These are phyloP conservation scores for Arachnomyces sp. DNA, from an alignment of 2,329 filamentous ascomycete species.

Conservation along the genomic window DNA sequence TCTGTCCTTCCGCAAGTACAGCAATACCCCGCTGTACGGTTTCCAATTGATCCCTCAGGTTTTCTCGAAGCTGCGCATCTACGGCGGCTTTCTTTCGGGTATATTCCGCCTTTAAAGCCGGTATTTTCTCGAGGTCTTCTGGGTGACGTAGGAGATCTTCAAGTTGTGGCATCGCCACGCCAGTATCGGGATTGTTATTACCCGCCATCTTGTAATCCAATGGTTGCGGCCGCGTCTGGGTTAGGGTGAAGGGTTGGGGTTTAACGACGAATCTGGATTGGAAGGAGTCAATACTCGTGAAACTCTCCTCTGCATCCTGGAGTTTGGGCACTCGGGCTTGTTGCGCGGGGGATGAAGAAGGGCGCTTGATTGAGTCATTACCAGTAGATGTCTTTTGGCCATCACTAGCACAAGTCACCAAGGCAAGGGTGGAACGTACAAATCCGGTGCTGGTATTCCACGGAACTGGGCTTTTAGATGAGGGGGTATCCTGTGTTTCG, in stretches of 20 bases:
- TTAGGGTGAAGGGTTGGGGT: conserved; percentile 7
- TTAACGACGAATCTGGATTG: conserved; percentile 8
- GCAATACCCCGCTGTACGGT: conserved; percentile 89
- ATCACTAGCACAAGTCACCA: too few relatives aligned
- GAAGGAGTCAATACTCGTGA: too few relatives aligned
- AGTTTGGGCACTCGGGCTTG: too few relatives aligned
- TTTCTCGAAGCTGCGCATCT: conserved; percentile 80
- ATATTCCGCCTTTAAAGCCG: conserved; percentile 82
- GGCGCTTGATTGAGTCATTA: too few relatives aligned
- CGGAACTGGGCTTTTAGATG: too few relatives aligned
- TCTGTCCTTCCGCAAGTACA: conserved; percentile 80
- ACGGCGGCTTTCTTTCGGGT: conserved; percentile 86
- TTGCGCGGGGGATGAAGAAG: too few relatives aligned
- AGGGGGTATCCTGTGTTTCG: too few relatives aligned
- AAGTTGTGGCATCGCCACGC: conserved; percentile 61
- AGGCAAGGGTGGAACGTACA: too few relatives aligned
- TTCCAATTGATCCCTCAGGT: conserved; percentile 85
- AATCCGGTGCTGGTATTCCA: too few relatives aligned
- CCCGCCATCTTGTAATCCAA: conserved; percentile 25
- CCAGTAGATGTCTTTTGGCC: too few relatives aligned
- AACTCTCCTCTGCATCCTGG: too few relatives aligned
- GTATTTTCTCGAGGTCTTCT: conserved; percentile 95
- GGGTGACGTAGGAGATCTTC: conserved; percentile 89
- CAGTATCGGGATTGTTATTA: conserved; percentile 46
- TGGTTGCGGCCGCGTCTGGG: background rate